Conservation (phyloP, 495 filamentous ascomycete genomes). For the Halenospora varia region DNA sequence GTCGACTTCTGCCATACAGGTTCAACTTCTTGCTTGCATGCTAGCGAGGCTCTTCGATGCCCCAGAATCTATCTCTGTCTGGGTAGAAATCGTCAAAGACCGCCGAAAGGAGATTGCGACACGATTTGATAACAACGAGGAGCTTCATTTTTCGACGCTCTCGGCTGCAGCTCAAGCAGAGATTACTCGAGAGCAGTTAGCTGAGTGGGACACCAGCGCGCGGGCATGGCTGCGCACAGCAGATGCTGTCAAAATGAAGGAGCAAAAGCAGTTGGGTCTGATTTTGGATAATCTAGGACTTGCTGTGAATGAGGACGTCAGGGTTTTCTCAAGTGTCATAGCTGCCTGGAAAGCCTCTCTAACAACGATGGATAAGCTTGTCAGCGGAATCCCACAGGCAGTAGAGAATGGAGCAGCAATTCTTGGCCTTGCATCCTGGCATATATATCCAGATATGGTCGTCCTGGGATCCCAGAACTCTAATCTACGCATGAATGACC, state of each 20-base stretch:
- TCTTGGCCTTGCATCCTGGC: slow-evolving; percentile 32
- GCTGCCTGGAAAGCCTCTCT: slow-evolving; percentile 27
- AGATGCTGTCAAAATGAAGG: slow-evolving; percentile 19
- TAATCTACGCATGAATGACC: no score
- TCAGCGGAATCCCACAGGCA: slow-evolving; percentile 23
- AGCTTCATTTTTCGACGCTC: neutral
- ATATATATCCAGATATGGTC: slow-evolving; percentile 35
- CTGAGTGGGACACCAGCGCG: slow-evolving; percentile 35
- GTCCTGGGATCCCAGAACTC: slow-evolving; percentile 23
- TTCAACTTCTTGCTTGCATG: slow-evolving; percentile 37
- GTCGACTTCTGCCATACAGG: slow-evolving; percentile 21
- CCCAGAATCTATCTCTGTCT: slow-evolving; percentile 33
- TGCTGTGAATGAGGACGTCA: slow-evolving; percentile 15
- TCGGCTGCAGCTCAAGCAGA: slow-evolving; percentile 16
- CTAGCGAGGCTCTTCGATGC: slow-evolving; percentile 28
- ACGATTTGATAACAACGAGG: neutral
- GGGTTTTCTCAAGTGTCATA: slow-evolving; percentile 28
- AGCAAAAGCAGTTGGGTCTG: slow-evolving; percentile 22
- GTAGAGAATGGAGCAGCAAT: slow-evolving; percentile 23
- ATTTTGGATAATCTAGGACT: neutral
- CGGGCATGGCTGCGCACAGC: slow-evolving; percentile 33
- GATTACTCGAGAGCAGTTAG: slow-evolving; percentile 27
- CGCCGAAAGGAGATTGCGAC: slow-evolving; percentile 14
- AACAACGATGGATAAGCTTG: slow-evolving; percentile 24
- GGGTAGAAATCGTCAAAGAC: slow-evolving; percentile 24